These are phyloP conservation scores for Apiotrichum montevideense DNA, from an alignment of 1,284 basidiomycete species.

Conservation along the genomic window DNA sequence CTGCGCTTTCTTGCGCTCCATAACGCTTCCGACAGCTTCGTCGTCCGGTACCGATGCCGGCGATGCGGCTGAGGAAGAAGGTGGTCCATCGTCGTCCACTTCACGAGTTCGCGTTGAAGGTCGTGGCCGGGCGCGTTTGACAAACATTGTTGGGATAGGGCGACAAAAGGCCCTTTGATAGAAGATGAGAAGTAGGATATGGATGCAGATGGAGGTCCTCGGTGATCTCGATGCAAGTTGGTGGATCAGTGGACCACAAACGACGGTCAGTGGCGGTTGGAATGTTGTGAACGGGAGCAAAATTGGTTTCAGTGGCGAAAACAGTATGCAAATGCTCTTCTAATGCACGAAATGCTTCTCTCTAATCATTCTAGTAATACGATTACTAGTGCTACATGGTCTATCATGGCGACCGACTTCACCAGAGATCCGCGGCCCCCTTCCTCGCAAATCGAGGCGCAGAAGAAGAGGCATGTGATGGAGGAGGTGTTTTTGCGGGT, in stretches of 20 bases:
- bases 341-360: not conserved
- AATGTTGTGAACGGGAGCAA: conserved; percentile 8
- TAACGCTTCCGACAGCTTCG: conserved; percentile 26
- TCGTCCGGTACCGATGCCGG: conserved; percentile 19
- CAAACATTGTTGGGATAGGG: conserved; percentile 31
- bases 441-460: conserved; percentile 20
- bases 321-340: not conserved
- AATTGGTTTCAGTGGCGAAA: not conserved
- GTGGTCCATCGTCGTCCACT: conserved; percentile 24
- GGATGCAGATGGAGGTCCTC: not conserved
- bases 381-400: not conserved
- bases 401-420: not conserved
- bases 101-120: conserved; percentile 34
- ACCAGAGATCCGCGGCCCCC: conserved; percentile 44
- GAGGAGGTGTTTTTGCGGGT: too few species aligned
- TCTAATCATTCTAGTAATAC: too few species aligned
- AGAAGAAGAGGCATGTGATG: not conserved
- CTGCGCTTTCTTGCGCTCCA: conserved; percentile 40
- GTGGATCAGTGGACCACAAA: not conserved
- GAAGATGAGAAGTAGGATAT: not conserved
- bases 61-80: conserved; percentile 19
- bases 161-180: not conserved
- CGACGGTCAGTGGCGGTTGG: not conserved
- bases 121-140: conserved; percentile 40
- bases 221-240: not conserved